Evolutionary conservation across 2,329 filamentous ascomycete genomes (phyloP).

Genomic region (Ceratocystis harringtonii): DNA sequence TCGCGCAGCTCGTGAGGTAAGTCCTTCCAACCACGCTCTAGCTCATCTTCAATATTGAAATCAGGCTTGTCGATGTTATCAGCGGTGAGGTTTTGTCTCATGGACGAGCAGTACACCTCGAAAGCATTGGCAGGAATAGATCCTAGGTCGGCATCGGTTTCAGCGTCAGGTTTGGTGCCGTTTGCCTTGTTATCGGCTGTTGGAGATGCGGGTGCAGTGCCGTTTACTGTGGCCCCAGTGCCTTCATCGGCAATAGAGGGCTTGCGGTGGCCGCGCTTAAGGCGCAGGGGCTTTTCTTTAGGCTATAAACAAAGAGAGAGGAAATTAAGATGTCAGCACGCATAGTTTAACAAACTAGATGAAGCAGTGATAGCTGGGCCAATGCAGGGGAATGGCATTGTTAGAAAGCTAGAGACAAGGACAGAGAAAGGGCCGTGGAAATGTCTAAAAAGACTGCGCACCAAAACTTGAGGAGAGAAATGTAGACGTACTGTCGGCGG

Average conservation of each 20-base stretch:
- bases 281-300: constrained; percentile 61
- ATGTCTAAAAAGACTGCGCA: not conserved
- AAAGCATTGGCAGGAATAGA: constrained; percentile 34
- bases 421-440: not conserved
- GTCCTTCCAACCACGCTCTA: constrained; percentile 40
- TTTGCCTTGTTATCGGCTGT: constrained; percentile 35
- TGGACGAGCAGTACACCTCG: constrained; percentile 40
- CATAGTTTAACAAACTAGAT: not conserved
- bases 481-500: constrained; percentile 51
- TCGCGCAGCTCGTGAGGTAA: constrained; percentile 36
- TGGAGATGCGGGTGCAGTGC: constrained; percentile 24
- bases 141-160: constrained; percentile 29
- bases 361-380: not conserved
- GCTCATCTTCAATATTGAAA: constrained; percentile 37
- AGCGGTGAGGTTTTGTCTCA: constrained; percentile 31
- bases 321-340: constrained; percentile 16
- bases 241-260: constrained; percentile 34
- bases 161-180: constrained; percentile 17
- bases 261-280: constrained; percentile 57
- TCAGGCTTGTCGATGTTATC: constrained; percentile 28
- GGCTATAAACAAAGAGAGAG: constrained; percentile 33
- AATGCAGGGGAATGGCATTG: constrained; percentile 12
- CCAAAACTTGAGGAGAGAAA: not conserved
- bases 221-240: constrained; percentile 16
- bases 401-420: not conserved